Base-by-base conservation (phyloP, 495 filamentous ascomycete genomes). In the Xeromyces bisporus region DNA sequence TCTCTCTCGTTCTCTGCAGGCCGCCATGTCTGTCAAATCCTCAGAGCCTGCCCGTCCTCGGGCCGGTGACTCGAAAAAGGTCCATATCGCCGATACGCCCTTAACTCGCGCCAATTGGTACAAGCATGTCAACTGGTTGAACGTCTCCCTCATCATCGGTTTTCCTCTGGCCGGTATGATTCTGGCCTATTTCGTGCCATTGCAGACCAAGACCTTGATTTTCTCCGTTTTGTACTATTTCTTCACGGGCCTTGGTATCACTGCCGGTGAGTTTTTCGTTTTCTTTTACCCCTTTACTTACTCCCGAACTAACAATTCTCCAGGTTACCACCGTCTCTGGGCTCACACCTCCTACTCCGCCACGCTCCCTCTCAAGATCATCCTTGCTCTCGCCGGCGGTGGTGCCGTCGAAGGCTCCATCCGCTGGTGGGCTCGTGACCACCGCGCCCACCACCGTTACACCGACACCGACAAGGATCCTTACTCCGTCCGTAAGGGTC, bases 381-480 rank as follows among this genome's bases (percentile, higher is more conserved):
- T 84, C 68, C 72, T 96, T 41, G 91, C 91, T 35, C 76, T 75
- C 35, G 76, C 80, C 44, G 91, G 91, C 38, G 85, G 81, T 51
- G 91, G 89, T 58, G 87, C 87, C 32, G 91, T 96, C 32, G 80
- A 99, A 48, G 91, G 91, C 35, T 92, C 83, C 30, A 80, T 93
- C 47, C 67, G 91, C 43, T 99, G 91, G 91, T 99, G 91, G 91
- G 76, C 83, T 37, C 75, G 83, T 40, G 84, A 83, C 51, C 91
- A 97, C 66, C 80, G 91, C 36, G 83, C 91, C 44, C 91, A 99
- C 60, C 91, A 99, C 66, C 78, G 91, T 42, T 96, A 93, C 53
- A 97, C 91, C 66, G 91, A 96, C 46, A 99, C 91, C 46, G 80
- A 93, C 32, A 96, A 99, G 64, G 91, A 99, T 48, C 91, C 91